These are phyloP conservation scores for Colletotrichum camelliae DNA, from an alignment of 2,329 filamentous ascomycete species.

Conservation along the genomic window DNA sequence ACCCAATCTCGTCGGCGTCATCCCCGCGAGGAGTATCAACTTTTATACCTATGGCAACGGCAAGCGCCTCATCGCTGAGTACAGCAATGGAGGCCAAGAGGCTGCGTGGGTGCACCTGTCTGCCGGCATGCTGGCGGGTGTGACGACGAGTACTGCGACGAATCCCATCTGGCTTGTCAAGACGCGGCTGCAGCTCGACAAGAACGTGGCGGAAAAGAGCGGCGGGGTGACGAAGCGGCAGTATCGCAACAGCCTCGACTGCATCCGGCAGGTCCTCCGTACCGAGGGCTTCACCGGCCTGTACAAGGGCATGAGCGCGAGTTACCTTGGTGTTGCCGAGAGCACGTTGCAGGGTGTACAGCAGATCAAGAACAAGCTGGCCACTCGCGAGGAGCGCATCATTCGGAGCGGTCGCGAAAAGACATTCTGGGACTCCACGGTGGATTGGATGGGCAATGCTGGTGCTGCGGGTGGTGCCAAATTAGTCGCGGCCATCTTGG, in stretches of 20 bases:
- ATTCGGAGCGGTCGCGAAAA: conserved; percentile 64
- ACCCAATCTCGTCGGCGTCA: conserved; percentile 87
- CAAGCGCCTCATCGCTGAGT: conserved; percentile 79
- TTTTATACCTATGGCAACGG: conserved; percentile 95
- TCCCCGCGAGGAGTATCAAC: conserved; percentile 89
- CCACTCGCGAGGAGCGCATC: conserved; percentile 64
- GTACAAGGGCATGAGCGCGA: conserved; percentile 90
- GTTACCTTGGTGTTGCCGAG: conserved; percentile 89
- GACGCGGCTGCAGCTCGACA: conserved; percentile 90
- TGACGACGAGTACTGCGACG: conserved; percentile 87
- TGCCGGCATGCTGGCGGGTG: conserved; percentile 78
- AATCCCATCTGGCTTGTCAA: conserved; percentile 98
- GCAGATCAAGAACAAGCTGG: conserved; percentile 81
- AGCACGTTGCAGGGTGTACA: conserved; percentile 90
- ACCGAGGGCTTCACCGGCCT: conserved; percentile 82
- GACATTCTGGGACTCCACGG: conserved; percentile 74
- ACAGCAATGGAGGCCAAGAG: conserved; percentile 74
- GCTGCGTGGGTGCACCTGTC: conserved; percentile 78
- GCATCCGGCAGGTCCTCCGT: conserved; percentile 79
- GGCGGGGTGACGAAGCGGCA: conserved; percentile 62
- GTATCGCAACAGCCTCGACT: conserved; percentile 90
- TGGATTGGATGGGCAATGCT: conserved; percentile 81
- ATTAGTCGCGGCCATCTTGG: conserved; percentile 80
- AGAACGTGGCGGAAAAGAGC: conserved; percentile 71
- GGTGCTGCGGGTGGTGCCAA: conserved; percentile 85